Conservation (phyloP, 495 filamentous ascomycete species). For the Penicillium macrosclerotiorum region DNA sequence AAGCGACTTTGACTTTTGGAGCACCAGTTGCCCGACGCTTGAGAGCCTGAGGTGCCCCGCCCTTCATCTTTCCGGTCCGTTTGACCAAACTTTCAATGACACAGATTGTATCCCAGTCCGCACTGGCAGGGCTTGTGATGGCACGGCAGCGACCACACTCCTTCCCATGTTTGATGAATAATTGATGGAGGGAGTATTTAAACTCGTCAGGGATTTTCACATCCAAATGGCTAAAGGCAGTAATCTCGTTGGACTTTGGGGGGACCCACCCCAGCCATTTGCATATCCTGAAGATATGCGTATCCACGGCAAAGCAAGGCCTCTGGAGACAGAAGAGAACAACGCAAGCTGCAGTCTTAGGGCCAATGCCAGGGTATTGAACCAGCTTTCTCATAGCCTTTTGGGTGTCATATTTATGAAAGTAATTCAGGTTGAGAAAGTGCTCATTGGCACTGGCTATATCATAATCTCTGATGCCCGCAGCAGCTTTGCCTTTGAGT, state of each 20-base stretch:
- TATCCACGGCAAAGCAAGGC: slow-evolving; percentile 82
- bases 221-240: slow-evolving; percentile 78
- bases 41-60: slow-evolving; percentile 11
- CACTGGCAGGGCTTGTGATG: slow-evolving; percentile 40
- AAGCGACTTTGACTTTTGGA: too few relatives aligned
- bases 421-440: slow-evolving; percentile 71
- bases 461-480: slow-evolving; percentile 47
- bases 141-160: slow-evolving; percentile 75
- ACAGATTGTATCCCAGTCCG: slow-evolving; percentile 49
- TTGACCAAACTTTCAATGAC: slow-evolving; percentile 51
- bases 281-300: slow-evolving; percentile 77
- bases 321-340: slow-evolving; percentile 74
- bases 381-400: slow-evolving; percentile 72
- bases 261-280: slow-evolving; percentile 87
- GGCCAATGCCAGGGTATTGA: slow-evolving; percentile 80
- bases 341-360: slow-evolving; percentile 89
- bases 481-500: slow-evolving; percentile 13
- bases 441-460: slow-evolving; percentile 54
- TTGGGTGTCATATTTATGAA: slow-evolving; percentile 63
- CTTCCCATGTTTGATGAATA: slow-evolving; percentile 86
- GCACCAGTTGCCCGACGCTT: too few relatives aligned
- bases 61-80: slow-evolving; percentile 43
- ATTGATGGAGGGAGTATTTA: slow-evolving; percentile 85
- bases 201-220: slow-evolving; percentile 76
- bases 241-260: slow-evolving; percentile 54